These are phyloP conservation scores for Boletus reticuloceps DNA, from an alignment of 768 basidiomycete genomes.

Conservation along the genomic window DNA sequence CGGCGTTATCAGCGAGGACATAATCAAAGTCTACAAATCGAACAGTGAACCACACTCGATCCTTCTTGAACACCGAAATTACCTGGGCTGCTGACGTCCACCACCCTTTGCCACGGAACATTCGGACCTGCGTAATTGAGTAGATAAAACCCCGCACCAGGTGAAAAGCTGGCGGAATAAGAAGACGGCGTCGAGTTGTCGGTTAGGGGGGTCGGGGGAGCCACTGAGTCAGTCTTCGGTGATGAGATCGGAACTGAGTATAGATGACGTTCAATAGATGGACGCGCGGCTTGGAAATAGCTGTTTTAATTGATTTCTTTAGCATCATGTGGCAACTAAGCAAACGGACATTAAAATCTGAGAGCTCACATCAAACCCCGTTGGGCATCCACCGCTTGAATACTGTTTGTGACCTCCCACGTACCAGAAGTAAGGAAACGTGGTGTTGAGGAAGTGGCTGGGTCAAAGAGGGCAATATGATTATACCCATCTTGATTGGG, in stretches of 20 bases:
- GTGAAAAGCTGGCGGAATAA: conserved; percentile 76
- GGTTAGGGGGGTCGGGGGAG: conserved; percentile 49
- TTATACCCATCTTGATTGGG: conserved; percentile 81
- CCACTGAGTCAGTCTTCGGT: conserved; percentile 29
- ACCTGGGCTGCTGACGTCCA: conserved; percentile 52
- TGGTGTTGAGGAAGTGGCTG: conserved; percentile 65
- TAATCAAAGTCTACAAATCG: conserved; percentile 52
- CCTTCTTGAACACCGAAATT: conserved; percentile 15
- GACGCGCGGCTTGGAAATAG: conserved; percentile 86
- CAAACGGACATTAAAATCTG: conserved; percentile 32
- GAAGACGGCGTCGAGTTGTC: conserved; percentile 51
- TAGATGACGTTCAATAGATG: conserved; percentile 81
- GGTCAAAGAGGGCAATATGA: conserved; percentile 90
- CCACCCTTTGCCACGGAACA: conserved; percentile 83
- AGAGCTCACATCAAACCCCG: conserved; percentile 67
- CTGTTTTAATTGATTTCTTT: conserved; percentile 39
- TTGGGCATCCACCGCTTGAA: conserved; percentile 67
- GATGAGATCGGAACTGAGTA: conserved; percentile 76
- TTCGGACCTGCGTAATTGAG: conserved; percentile 77
- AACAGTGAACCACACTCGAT: background rate
- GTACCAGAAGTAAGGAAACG: conserved; percentile 81
- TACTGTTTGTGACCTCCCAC: conserved; percentile 85
- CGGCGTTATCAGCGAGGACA: conserved; percentile 68
- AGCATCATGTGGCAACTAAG: conserved; percentile 19
- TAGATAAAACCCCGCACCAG: conserved; percentile 80